phyloP scores from a whole-genome alignment of 768 basidiomycete genomes.

The Lenzites betulinus region DNA sequence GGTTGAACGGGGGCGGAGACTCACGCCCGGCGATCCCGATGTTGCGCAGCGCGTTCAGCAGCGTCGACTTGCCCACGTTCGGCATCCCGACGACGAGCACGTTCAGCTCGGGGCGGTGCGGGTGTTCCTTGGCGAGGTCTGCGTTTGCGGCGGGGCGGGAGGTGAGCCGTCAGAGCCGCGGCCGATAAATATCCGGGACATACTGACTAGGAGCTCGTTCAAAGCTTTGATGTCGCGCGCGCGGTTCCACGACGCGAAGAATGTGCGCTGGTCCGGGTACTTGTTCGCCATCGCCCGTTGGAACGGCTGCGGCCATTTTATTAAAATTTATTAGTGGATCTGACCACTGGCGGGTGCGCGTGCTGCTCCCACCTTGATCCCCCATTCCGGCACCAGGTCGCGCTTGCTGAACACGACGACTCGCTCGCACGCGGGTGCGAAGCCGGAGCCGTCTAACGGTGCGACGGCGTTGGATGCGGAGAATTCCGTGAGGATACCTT shows the following conservation, averaged over 20 bases:
- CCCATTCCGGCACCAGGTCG: constrained; percentile 88
- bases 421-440: constrained; percentile 62
- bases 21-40: constrained; percentile 86
- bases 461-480: not conserved
- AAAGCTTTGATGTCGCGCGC: constrained; percentile 64
- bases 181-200: constrained; percentile 37
- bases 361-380: constrained; percentile 65
- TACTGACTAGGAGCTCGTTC: constrained; percentile 73
- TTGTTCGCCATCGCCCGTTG: constrained; percentile 67
- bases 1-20: constrained; percentile 39
- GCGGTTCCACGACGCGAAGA: constrained; percentile 75
- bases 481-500: constrained; percentile 40
- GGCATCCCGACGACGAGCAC: constrained; percentile 98
- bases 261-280: constrained; percentile 66
- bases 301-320: constrained; percentile 57
- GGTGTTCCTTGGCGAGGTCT: constrained; percentile 73
- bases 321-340: not conserved
- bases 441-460: constrained; percentile 19
- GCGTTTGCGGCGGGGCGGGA: not conserved
- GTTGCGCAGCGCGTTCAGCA: constrained; percentile 86
- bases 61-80: constrained; percentile 95
- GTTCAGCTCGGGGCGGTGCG: constrained; percentile 75
- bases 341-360: not conserved
- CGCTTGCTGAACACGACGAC: constrained; percentile 92
- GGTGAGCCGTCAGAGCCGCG: not conserved